Evolutionary conservation across 2,329 filamentous ascomycete genomes (phyloP).

Genomic region (Calonectria pteridis): DNA sequence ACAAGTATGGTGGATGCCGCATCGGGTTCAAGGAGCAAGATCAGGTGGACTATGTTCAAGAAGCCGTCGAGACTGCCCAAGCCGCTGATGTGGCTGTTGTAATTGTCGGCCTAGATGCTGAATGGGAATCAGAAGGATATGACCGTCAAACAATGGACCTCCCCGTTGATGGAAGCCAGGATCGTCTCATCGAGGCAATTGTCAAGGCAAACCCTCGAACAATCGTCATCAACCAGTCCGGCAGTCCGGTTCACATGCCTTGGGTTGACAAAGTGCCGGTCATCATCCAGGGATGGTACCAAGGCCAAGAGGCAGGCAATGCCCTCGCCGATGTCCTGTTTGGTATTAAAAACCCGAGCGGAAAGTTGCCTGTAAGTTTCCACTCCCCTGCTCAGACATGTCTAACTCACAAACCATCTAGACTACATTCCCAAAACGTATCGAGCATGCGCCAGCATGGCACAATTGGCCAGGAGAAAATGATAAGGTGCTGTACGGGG

Average conservation of each 20-base stretch:
- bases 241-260: constrained; percentile 66
- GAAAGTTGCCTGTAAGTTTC: constrained; percentile 71
- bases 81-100: constrained; percentile 76
- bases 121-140: constrained; percentile 83
- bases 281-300: constrained; percentile 67
- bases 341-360: constrained; percentile 75
- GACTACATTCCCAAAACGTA: constrained; percentile 73
- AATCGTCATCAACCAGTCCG: constrained; percentile 71
- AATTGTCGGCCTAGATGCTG: constrained; percentile 76
- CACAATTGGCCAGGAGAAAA: constrained; percentile 82
- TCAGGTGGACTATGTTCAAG: constrained; percentile 70
- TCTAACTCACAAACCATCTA: constrained; percentile 39
- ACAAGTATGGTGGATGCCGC: constrained; percentile 78
- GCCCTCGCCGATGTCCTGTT: constrained; percentile 76
- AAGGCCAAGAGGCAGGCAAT: constrained; percentile 78
- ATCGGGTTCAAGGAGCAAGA: constrained; percentile 79
- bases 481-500: constrained; percentile 75
- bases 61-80: constrained; percentile 73
- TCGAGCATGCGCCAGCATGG: constrained; percentile 77
- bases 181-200: constrained; percentile 73
- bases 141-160: constrained; percentile 80
- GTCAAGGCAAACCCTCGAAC: constrained; percentile 73
- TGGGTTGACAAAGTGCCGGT: constrained; percentile 75
- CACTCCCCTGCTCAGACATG: not conserved
- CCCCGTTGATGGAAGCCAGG: constrained; percentile 66